phyloP scores from a whole-genome alignment of 306 rosid species.

The Dalbergia cultrata region DNA sequence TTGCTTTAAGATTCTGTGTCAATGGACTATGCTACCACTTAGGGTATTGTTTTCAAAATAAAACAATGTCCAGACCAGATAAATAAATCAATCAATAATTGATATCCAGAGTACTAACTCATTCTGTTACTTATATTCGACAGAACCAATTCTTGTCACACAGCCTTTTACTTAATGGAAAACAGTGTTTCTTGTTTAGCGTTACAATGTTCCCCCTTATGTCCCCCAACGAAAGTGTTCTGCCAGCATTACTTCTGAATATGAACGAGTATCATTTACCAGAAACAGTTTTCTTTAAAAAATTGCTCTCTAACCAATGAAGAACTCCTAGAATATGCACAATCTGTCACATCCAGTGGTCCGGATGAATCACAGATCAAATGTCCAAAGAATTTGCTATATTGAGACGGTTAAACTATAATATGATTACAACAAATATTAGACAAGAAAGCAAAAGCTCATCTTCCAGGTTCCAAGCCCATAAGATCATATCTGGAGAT shows the following conservation, averaged over 20 bases:
- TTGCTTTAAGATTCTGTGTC: too few species aligned
- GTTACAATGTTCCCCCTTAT: background rate
- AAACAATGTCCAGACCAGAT: background rate
- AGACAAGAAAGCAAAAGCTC: slow-evolving; percentile 30
- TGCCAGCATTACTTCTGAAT: background rate
- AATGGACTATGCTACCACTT: background rate
- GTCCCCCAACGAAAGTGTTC: background rate
- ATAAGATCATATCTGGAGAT: slow-evolving; percentile 77
- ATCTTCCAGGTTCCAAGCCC: slow-evolving; percentile 43
- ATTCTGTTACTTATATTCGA: background rate
- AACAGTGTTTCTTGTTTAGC: slow-evolving; percentile 11
- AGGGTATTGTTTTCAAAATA: background rate
- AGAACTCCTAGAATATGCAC: slow-evolving; percentile 53
- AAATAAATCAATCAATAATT: too few species aligned
- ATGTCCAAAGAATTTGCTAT: slow-evolving; percentile 55
- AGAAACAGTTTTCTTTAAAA: background rate
- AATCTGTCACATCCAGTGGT: slow-evolving; percentile 48
- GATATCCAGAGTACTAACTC: background rate
- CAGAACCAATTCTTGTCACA: slow-evolving; percentile 5
- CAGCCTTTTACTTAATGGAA: background rate
- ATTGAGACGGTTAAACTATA: slow-evolving; percentile 42
- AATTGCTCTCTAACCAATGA: slow-evolving; percentile 45
- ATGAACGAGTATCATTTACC: slow-evolving; percentile 36
- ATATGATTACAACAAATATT: slow-evolving; percentile 54
- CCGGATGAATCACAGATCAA: slow-evolving; percentile 42